Evolutionary conservation across 75 land plant genomes (phyloP).

Genomic region (Pseudotsuga menziesii): DNA sequence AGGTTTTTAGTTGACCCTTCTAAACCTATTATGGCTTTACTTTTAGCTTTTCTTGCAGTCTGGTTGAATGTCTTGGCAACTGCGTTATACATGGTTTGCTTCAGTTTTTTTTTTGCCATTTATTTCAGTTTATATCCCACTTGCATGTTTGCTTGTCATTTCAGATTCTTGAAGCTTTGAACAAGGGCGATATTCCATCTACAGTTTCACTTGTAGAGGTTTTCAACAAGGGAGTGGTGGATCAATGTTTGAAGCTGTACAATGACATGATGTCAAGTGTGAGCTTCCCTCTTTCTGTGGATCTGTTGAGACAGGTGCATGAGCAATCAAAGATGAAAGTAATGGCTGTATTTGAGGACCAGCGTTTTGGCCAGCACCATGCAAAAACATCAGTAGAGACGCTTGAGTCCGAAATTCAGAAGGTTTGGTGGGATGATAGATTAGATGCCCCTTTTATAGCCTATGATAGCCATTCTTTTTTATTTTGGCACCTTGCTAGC

Average conservation of each 20-base stretch:
- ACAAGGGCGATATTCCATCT: conserved; percentile 87
- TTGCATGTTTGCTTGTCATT: conserved; percentile 2
- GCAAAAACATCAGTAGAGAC: conserved; percentile 46
- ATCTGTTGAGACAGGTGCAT: conserved; percentile 42
- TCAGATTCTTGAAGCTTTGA: conserved; percentile 83
- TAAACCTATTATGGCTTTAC: background rate
- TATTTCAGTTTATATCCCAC: background rate
- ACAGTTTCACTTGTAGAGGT: conserved; percentile 86
- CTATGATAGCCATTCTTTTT: background rate
- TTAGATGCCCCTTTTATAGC: background rate
- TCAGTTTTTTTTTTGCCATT: conserved; percentile 6
- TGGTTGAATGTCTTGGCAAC: background rate
- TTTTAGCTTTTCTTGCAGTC: conserved; percentile 6
- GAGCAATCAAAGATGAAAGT: conserved; percentile 36
- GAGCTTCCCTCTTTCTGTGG: conserved; percentile 41
- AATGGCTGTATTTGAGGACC: conserved; percentile 52
- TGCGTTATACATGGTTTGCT: conserved; percentile 7
- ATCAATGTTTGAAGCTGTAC: conserved; percentile 64
- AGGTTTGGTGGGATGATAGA: conserved; percentile 35
- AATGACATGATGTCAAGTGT: conserved; percentile 37
- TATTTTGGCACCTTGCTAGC: background rate
- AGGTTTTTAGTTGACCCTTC: conserved; percentile 35
- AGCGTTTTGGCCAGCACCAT: conserved; percentile 79
- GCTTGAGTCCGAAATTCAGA: conserved; percentile 56
- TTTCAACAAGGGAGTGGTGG: conserved; percentile 73